phyloP scores from a whole-genome alignment of 306 rosid genomes.

The Lithocarpus polystachyus region DNA sequence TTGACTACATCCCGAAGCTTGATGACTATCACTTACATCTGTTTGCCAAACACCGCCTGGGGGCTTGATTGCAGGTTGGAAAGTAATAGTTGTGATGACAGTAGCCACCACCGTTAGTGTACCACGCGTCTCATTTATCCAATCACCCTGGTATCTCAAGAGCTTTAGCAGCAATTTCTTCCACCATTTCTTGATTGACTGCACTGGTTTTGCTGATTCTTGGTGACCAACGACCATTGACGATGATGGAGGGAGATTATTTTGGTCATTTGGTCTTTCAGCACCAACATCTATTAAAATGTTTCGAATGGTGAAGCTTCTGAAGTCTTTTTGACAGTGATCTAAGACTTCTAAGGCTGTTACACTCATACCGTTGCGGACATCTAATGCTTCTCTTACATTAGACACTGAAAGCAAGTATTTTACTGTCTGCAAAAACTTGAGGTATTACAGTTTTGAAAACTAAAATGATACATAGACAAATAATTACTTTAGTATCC shows the following conservation, averaged over 20 bases:
- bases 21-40: background rate
- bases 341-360: background rate
- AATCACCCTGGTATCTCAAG: background rate
- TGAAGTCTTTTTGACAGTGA: background rate
- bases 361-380: background rate
- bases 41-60: conserved; percentile 30
- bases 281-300: background rate
- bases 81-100: background rate
- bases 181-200: background rate
- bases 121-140: background rate
- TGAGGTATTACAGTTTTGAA: background rate
- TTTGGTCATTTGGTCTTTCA: background rate
- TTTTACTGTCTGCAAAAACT: background rate
- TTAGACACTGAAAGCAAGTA: background rate
- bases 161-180: background rate
- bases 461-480: no score
- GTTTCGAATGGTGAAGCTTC: conserved; percentile 1
- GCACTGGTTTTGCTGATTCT: background rate
- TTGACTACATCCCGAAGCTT: background rate
- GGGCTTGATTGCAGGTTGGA: background rate
- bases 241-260: background rate
- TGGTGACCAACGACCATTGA: no score
- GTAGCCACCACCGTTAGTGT: background rate
- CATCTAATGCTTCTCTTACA: background rate
- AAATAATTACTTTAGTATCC: no score